Conservation (phyloP, 1,284 basidiomycete species). For the Marasmius fiardii region DNA sequence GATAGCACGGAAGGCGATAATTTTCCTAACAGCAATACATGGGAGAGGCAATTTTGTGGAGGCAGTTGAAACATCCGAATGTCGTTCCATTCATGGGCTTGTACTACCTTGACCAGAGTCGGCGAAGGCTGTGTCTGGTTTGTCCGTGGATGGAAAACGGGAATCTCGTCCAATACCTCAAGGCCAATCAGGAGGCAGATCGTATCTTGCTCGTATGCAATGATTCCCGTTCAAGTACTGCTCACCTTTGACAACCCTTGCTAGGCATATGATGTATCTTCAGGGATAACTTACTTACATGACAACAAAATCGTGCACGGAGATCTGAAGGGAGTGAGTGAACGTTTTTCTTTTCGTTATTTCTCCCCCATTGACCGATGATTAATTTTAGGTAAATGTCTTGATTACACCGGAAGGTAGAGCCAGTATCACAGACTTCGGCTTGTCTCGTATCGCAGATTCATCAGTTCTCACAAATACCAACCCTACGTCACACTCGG, state of each 20-base stretch:
- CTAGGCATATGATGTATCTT: not conserved
- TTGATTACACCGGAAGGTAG: not conserved
- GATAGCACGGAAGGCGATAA: too few species aligned
- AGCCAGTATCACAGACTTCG: not conserved
- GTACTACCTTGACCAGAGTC: not conserved
- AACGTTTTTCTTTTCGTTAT: not conserved
- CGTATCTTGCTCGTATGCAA: not conserved
- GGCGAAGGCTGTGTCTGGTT: not conserved
- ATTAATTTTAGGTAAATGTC: not conserved
- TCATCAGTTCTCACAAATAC: not conserved
- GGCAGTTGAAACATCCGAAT: not conserved
- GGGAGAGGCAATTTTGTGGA: not conserved
- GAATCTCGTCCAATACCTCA: not conserved
- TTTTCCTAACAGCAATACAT: not conserved
- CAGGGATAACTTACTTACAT: not conserved
- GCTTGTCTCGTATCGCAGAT: not conserved
- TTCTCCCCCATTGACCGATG: not conserved
- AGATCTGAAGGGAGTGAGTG: not conserved
- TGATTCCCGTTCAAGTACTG: too few species aligned
- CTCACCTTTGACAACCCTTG: too few species aligned
- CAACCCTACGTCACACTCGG: not conserved
- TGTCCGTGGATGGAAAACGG: not conserved
- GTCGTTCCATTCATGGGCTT: not conserved
- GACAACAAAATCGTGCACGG: not conserved
- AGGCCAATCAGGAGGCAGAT: not conserved